Evolutionary conservation across 495 filamentous ascomycete genomes (phyloP).

Genomic region (Penicillium argentinense): DNA sequence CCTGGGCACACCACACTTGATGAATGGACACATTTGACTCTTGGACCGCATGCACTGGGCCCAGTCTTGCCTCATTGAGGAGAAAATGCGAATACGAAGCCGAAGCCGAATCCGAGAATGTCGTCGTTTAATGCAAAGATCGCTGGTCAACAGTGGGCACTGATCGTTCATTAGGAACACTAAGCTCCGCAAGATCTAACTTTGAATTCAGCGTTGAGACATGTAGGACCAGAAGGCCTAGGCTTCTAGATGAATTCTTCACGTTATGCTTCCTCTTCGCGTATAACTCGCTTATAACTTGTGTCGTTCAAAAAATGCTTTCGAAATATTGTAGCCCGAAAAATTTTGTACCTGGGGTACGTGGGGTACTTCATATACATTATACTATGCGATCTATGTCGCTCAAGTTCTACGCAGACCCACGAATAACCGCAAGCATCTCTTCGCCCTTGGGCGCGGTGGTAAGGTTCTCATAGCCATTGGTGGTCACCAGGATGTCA

Average conservation of each 20-base stretch:
- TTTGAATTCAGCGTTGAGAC: too few species aligned
- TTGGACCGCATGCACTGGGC: neutral
- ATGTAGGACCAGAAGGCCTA: too few species aligned
- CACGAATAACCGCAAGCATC: constrained; percentile 61
- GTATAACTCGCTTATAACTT: too few species aligned
- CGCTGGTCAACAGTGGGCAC: neutral
- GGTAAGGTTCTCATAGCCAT: constrained; percentile 81
- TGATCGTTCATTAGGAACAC: too few species aligned
- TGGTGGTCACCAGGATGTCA: constrained; percentile 76
- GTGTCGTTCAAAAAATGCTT: too few species aligned
- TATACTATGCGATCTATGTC: too few species aligned
- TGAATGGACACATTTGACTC: neutral
- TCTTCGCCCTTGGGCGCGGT: constrained; percentile 76
- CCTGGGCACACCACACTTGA: neutral
- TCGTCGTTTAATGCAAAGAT: neutral
- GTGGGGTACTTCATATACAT: too few species aligned
- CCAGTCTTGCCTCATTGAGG: neutral
- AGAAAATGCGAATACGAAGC: constrained; percentile 8
- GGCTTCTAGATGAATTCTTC: too few species aligned
- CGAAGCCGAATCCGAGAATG: constrained; percentile 2
- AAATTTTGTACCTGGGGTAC: too few species aligned
- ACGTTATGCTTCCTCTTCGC: too few species aligned
- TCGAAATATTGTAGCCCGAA: too few species aligned
- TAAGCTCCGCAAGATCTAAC: too few species aligned
- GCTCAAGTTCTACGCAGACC: constrained; percentile 12